These are phyloP conservation scores for Cichorium intybus DNA, from an alignment of 140 eudicot genomes.

Conservation along the genomic window DNA sequence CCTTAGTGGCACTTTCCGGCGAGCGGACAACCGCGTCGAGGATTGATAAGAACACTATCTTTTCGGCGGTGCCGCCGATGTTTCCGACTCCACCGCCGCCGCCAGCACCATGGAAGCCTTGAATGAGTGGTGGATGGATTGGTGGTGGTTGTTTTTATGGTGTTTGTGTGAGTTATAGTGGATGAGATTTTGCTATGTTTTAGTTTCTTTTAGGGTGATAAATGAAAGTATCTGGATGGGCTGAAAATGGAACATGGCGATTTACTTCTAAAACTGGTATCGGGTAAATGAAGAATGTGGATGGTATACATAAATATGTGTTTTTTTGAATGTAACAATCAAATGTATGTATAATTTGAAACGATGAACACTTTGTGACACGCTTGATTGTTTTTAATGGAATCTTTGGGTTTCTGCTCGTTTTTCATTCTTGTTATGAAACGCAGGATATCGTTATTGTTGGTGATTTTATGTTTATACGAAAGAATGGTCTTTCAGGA, in stretches of 20 bases:
- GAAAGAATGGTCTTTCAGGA: no score
- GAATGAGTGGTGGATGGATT: slow-evolving; percentile 13
- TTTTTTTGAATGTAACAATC: slow-evolving; percentile 27
- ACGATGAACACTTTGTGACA: slow-evolving; percentile 32
- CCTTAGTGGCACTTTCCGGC: slow-evolving; percentile 91
- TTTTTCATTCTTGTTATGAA: background rate
- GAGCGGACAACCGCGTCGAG: slow-evolving; percentile 30
- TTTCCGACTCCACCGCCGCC: slow-evolving; percentile 97
- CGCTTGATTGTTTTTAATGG: slow-evolving; percentile 23
- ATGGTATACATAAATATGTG: slow-evolving; percentile 29
- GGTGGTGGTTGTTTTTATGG: background rate
- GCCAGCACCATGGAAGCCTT: slow-evolving; percentile 97
- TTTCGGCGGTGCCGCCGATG: slow-evolving; percentile 97
- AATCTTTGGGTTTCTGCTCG: slow-evolving; percentile 1
- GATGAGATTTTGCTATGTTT: slow-evolving; percentile 31
- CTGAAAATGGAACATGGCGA: slow-evolving; percentile 21
- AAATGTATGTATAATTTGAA: slow-evolving; percentile 39
- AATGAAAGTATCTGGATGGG: slow-evolving; percentile 18
- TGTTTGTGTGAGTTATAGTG: slow-evolving; percentile 23
- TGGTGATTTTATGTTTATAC: no score
- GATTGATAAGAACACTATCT: slow-evolving; percentile 89
- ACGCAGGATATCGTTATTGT: no score
- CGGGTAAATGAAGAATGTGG: background rate
- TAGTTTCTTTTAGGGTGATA: slow-evolving; percentile 18
- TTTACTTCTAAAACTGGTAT: no score